Base-by-base conservation (phyloP, 2,329 filamentous ascomycete species). In the Fusarium circinatum region DNA sequence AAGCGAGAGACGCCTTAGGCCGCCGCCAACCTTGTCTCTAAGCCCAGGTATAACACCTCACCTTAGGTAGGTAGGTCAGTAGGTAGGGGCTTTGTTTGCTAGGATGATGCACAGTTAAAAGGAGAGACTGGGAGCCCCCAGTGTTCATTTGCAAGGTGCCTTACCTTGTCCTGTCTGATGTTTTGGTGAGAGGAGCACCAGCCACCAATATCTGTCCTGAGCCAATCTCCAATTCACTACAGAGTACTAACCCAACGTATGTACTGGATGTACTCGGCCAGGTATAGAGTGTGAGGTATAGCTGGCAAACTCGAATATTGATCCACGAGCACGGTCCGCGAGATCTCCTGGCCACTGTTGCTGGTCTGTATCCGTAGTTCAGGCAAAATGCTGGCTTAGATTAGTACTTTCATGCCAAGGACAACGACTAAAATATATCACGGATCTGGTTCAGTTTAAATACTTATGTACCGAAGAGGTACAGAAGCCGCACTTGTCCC, bases 1-100 rank as follows among this genome's bases (percentile, higher is more conserved):
- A 58, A 74, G 49, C 65, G 61, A 71, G 62, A 68, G 68, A 65
- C 62, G 39, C 59, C 69, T 75, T 73, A 68, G 72, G 72, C 72
- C 52, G 56, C 66, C 64, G 65, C 59, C 72, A 64, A 75, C 69
- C 71, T 74, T 49, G 67, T 64, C 58, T 54, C 60, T 41, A 67
- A 70, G 59, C 57, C 66, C 74, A 56, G 68, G 71, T 72, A 55
- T 36, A 36, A 26, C 18, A 36, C 30, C 49, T 30, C 20, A 30
- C 45, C 24, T 47, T 22, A 47, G 11, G 13, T 51, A 34, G 32
- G 32, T 34, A 34, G 32, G 32, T 34, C 14, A 34, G 32, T 12
- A 22, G 20, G 24, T 39, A 55, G 24, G 34, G 24, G 24, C 26
- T 55, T 38, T 55, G 38, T 18, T 39, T 60, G 26, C 69, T 73